Evolutionary conservation across 257 asterid species (phyloP).

Genomic region (Solanum ossicruentum): DNA sequence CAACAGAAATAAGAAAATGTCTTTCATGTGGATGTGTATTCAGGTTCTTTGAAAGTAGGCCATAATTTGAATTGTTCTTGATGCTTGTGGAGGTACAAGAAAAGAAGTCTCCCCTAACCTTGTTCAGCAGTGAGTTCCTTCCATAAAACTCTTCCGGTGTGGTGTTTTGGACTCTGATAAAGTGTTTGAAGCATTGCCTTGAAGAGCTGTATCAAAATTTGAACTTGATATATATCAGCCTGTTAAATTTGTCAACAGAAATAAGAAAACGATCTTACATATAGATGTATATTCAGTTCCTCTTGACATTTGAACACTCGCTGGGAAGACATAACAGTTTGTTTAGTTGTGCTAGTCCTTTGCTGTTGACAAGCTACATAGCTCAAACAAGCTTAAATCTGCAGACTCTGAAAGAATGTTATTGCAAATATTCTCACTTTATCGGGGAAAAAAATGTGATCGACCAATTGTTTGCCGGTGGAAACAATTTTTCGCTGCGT

Average conservation of each 20-base stretch:
- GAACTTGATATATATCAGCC: neutral
- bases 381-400: neutral
- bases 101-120: neutral
- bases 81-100: neutral
- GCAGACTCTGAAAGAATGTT: neutral
- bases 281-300: neutral
- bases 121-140: neutral
- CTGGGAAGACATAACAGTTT: neutral
- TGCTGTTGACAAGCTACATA: neutral
- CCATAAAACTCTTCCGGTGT: neutral
- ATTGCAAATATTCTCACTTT: neutral
- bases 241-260: neutral
- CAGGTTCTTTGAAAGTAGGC: neutral
- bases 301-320: neutral
- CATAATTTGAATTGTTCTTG: neutral
- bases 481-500: neutral
- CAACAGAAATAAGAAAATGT: neutral
- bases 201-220: neutral
- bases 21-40: neutral
- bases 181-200: neutral
- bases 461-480: neutral
- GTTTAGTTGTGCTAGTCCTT: neutral
- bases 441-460: neutral
- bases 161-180: neutral
- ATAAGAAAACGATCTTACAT: neutral